Conservation (phyloP, 31 red algal genomes). For the Porphyra umbilicalis region DNA sequence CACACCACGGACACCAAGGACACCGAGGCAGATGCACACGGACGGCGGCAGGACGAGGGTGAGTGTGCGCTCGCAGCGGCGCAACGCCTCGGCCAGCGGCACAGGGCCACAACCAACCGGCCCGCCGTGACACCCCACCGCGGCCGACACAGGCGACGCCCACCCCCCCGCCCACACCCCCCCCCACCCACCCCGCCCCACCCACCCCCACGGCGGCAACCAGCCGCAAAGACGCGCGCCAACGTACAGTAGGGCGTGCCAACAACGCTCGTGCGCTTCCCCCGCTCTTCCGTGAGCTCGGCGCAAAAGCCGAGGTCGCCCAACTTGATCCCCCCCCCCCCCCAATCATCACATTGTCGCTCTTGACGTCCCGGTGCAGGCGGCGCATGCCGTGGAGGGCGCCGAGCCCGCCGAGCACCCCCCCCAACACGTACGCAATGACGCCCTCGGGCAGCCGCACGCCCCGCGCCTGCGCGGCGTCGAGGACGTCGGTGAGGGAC, state of each 20-base stretch:
- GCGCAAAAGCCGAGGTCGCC: constrained; percentile 91
- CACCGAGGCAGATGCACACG: background rate
- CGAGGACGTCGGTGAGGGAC: constrained; percentile 82
- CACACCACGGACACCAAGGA: constrained; percentile 11
- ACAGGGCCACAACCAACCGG: background rate
- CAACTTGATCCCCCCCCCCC: constrained; percentile 60
- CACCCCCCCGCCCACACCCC: background rate
- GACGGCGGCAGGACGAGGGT: background rate
- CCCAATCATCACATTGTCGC: constrained; percentile 64
- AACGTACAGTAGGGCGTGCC: constrained; percentile 81
- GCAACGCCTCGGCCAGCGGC: background rate
- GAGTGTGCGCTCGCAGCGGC: background rate
- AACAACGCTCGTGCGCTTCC: constrained; percentile 77
- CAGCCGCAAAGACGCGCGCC: background rate
- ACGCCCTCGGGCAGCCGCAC: constrained; percentile 46
- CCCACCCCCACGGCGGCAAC: too few species aligned
- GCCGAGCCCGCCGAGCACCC: constrained; percentile 64
- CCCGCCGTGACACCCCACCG: background rate
- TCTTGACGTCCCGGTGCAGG: constrained; percentile 85
- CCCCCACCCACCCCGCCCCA: too few species aligned
- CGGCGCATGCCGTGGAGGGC: constrained; percentile 70
- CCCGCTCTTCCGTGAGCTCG: constrained; percentile 66
- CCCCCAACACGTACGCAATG: constrained; percentile 70
- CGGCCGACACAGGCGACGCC: background rate
- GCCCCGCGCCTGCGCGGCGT: constrained; percentile 31